Percentiles rank a stretch among this genome's conserved stretches.
These are phyloP conservation scores for Dalbergia cochinchinensis DNA, from an alignment of 306 rosid genomes.

Conservation along the genomic window DNA sequence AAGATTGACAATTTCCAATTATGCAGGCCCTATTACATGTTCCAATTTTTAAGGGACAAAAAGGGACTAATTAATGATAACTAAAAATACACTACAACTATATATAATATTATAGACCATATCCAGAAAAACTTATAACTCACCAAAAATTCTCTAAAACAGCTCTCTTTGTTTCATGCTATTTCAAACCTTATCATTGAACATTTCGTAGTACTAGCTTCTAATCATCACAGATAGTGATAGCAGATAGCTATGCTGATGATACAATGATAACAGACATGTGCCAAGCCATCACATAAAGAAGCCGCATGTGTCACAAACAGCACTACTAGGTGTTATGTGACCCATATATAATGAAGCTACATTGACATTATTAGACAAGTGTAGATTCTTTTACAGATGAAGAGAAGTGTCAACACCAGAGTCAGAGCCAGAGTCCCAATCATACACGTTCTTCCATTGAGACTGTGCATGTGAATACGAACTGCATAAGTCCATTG, in stretches of 20 bases:
- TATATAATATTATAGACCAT: constrained; percentile 15
- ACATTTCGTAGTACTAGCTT: constrained; percentile 7
- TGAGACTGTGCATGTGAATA: constrained; percentile 36
- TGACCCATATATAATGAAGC: constrained; percentile 35
- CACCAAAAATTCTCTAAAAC: constrained; percentile 35
- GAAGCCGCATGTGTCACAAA: constrained; percentile 38
- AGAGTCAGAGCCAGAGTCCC: constrained; percentile 47
- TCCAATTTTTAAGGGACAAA: not conserved
- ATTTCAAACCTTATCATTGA: constrained; percentile 33
- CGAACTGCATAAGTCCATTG: constrained; percentile 52
- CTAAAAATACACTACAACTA: constrained; percentile 31
- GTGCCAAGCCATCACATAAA: constrained; percentile 23
- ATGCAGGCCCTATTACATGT: constrained; percentile 10
- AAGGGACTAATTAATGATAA: not conserved
- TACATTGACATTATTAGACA: constrained; percentile 39
- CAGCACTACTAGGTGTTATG: constrained; percentile 23
- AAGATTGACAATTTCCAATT: not conserved
- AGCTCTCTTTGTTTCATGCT: constrained; percentile 40
- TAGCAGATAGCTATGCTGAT: constrained; percentile 41
- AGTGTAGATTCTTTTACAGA: constrained; percentile 55
- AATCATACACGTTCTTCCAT: constrained; percentile 47
- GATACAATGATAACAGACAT: constrained; percentile 9
- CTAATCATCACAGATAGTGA: constrained; percentile 32
- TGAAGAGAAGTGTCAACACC: constrained; percentile 95
- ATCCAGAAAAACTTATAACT: constrained; percentile 15